These are phyloP conservation scores for Candolleomyces efflorescens DNA, from an alignment of 768 basidiomycete species.

Conservation along the genomic window DNA sequence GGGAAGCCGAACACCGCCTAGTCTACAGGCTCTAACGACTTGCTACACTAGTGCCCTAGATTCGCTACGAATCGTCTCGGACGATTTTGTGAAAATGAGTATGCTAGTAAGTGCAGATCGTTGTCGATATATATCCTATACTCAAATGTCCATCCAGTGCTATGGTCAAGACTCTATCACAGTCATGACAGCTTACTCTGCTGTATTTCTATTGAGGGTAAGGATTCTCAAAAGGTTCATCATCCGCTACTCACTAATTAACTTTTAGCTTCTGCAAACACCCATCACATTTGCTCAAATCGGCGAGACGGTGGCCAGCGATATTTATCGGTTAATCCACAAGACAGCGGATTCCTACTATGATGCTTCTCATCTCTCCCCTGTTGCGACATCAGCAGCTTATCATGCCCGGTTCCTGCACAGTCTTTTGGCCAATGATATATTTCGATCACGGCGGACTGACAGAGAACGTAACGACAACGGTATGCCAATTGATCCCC, in stretches of 20 bases:
- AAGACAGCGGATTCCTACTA: constrained; percentile 77
- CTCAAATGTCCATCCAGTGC: constrained; percentile 40
- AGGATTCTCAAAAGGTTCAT: constrained; percentile 11
- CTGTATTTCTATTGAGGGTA: constrained; percentile 76
- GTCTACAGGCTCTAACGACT: constrained; percentile 60
- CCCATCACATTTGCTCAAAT: constrained; percentile 54
- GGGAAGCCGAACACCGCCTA: constrained; percentile 56
- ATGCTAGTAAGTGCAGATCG: constrained; percentile 53
- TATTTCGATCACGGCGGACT: constrained; percentile 46
- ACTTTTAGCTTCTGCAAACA: constrained; percentile 61
- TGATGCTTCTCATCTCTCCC: constrained; percentile 59
- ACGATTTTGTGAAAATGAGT: constrained; percentile 69
- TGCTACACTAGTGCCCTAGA: constrained; percentile 76
- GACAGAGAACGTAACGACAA: constrained; percentile 35
- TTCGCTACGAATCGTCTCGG: constrained; percentile 64
- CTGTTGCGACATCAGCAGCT: constrained; percentile 61
- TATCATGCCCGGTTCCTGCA: constrained; percentile 79
- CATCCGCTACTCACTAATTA: constrained; percentile 1
- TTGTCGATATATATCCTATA: neutral
- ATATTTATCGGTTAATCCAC: constrained; percentile 62
- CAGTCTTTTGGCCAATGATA: constrained; percentile 61
- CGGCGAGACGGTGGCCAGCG: constrained; percentile 54
- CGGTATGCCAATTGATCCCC: constrained; percentile 48
- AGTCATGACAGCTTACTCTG: constrained; percentile 84
- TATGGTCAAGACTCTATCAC: constrained; percentile 84